Percentiles rank a stretch among this genome's conserved stretches.
These are phyloP conservation scores for Fusarium pseudoanthophilum DNA, from an alignment of 2,329 filamentous ascomycete genomes.

Conservation along the genomic window DNA sequence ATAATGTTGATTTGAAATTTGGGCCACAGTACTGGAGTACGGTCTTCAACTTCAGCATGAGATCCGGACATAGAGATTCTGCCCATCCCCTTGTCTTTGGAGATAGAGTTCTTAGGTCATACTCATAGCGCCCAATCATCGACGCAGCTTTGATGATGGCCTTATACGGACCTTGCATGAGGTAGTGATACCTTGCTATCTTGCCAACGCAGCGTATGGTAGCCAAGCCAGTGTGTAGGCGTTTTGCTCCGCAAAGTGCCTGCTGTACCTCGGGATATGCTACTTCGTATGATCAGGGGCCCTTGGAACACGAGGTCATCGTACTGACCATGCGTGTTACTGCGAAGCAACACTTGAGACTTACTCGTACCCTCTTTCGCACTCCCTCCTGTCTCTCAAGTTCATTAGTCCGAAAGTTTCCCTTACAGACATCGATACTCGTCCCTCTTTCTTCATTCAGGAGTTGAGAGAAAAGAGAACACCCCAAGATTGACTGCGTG, in stretches of 20 bases:
- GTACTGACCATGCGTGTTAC: not conserved
- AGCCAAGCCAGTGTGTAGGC: not conserved
- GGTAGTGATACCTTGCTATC: not conserved
- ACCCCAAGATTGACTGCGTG: rapidly evolving
- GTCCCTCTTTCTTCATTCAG: rapidly evolving
- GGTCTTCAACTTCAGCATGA: not conserved
- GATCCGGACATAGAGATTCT: not conserved
- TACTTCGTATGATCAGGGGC: not conserved
- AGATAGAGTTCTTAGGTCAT: not conserved
- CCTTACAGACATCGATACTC: not conserved
- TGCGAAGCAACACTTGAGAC: not conserved
- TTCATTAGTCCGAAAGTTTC: too few relatives aligned
- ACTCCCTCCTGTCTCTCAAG: not conserved
- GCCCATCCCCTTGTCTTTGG: not conserved
- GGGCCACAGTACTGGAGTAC: not conserved
- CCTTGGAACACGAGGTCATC: too few relatives aligned
- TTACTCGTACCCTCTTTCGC: too few relatives aligned
- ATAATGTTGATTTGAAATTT: not conserved
- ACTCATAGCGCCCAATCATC: not conserved
- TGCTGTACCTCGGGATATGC: not conserved
- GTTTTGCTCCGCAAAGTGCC: not conserved
- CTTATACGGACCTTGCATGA: not conserved
- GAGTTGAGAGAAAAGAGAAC: too few relatives aligned
- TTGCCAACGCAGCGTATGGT: not conserved
- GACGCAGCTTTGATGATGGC: not conserved